phyloP scores from a whole-genome alignment of 352 stramenopile genomes.

The Pythium diclinum region DNA sequence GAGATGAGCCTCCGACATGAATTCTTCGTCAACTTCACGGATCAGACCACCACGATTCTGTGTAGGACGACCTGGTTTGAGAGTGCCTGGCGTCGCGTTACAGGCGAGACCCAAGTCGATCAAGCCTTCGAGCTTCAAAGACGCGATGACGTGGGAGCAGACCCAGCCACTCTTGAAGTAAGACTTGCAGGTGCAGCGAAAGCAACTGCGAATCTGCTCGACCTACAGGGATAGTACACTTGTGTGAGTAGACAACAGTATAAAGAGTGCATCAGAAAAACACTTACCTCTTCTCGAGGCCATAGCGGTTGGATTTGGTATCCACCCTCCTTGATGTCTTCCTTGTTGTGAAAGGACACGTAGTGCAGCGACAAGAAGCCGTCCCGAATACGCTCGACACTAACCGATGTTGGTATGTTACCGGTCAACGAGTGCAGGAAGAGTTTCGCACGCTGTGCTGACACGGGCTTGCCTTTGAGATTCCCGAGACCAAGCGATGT shows the following conservation, averaged over 20 bases:
- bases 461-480: background rate
- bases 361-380: background rate
- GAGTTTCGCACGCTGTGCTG: background rate
- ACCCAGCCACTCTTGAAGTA: conserved; percentile 4
- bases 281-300: background rate
- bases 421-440: background rate
- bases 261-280: background rate
- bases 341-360: background rate
- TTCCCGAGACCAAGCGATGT: background rate
- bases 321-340: background rate
- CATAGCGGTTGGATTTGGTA: background rate
- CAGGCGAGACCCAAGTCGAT: conserved; percentile 6
- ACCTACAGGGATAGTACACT: background rate
- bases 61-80: background rate
- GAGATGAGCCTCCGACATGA: background rate
- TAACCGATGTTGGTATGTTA: background rate
- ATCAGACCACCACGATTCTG: background rate
- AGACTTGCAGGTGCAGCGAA: conserved; percentile 12
- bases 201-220: background rate
- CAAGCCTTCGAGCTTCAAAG: background rate
- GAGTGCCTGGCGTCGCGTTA: background rate
- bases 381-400: background rate
- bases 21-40: background rate
- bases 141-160: conserved; percentile 8
- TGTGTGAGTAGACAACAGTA: background rate